Percentiles rank a stretch among this genome's conserved stretches.
phyloP scores from a whole-genome alignment of 2,329 filamentous ascomycete species.

The Rhexocercosporidium sp. region DNA sequence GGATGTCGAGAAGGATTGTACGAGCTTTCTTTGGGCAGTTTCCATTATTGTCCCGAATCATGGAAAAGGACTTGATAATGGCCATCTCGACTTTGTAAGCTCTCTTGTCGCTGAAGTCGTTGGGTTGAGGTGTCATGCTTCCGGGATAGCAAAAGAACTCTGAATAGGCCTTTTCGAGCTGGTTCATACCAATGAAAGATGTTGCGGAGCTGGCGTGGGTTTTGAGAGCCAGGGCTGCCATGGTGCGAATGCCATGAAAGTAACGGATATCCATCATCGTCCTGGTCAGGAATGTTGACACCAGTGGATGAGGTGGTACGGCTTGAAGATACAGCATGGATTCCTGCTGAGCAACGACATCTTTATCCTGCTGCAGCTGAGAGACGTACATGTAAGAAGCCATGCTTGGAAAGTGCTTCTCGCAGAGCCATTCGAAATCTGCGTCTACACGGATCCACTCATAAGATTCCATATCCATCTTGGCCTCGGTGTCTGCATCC shows the following conservation, averaged over 20 bases:
- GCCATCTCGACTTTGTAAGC: constrained; percentile 84
- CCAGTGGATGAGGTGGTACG: constrained; percentile 74
- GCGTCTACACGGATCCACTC: constrained; percentile 99
- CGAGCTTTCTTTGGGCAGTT: constrained; percentile 81
- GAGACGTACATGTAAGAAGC: constrained; percentile 98
- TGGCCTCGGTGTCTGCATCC: constrained; percentile 84
- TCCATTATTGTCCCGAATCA: constrained; percentile 75
- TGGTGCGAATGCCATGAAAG: constrained; percentile 88
- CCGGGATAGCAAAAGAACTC: constrained; percentile 86
- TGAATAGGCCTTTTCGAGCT: constrained; percentile 85
- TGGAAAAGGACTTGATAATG: constrained; percentile 80
- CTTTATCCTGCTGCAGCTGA: constrained; percentile 94
- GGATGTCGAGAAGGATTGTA: constrained; percentile 83
- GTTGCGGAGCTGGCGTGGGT: constrained; percentile 74
- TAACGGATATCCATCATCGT: constrained; percentile 92
- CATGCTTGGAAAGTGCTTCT: constrained; percentile 77
- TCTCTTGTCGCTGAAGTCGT: constrained; percentile 88
- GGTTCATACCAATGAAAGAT: constrained; percentile 79
- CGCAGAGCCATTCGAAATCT: constrained; percentile 97
- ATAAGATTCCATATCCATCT: constrained; percentile 95
- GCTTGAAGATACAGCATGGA: constrained; percentile 76
- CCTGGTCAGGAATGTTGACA: constrained; percentile 86
- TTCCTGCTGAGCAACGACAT: constrained; percentile 86
- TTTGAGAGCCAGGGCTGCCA: constrained; percentile 80
- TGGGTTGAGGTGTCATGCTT: constrained; percentile 80